These are phyloP conservation scores for Alternaria viburni DNA, from an alignment of 2,329 filamentous ascomycete species.

Conservation along the genomic window DNA sequence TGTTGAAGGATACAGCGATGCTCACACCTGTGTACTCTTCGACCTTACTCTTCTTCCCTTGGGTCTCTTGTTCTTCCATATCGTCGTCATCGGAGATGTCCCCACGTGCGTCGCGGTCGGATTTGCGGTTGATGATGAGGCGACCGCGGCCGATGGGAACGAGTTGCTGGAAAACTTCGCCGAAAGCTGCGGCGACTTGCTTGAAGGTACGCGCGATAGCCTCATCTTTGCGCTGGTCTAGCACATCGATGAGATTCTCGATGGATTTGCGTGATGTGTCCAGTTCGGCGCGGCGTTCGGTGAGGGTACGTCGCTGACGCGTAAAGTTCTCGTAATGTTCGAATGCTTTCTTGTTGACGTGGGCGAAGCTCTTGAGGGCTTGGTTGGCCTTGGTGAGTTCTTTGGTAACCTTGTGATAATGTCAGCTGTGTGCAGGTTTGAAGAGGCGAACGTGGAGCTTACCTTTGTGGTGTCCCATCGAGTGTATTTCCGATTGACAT, in stretches of 20 bases:
- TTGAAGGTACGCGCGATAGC: slow-evolving; percentile 98
- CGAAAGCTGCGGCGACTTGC: slow-evolving; percentile 93
- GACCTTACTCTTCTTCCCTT: slow-evolving; percentile 56
- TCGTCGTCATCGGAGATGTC: slow-evolving; percentile 60
- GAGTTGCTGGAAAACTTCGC: slow-evolving; percentile 90
- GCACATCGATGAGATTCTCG: slow-evolving; percentile 86
- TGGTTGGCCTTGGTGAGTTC: slow-evolving; percentile 89
- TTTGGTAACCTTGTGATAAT: slow-evolving; percentile 47
- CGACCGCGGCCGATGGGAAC: slow-evolving; percentile 92
- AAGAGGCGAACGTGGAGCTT: slow-evolving; percentile 11
- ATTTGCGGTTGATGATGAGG: slow-evolving; percentile 89
- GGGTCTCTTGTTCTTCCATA: slow-evolving; percentile 50
- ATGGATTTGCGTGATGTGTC: slow-evolving; percentile 87
- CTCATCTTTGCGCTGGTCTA: slow-evolving; percentile 96
- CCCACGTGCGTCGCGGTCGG: slow-evolving; percentile 72
- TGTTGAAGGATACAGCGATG: slow-evolving; percentile 98
- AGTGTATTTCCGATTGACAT: slow-evolving; percentile 90
- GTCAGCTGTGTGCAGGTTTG: slow-evolving; percentile 11
- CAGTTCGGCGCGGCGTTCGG: slow-evolving; percentile 83
- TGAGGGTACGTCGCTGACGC: slow-evolving; percentile 84
- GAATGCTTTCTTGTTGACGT: slow-evolving; percentile 99
- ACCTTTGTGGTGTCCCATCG: slow-evolving; percentile 80
- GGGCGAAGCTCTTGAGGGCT: slow-evolving; percentile 91
- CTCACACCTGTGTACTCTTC: slow-evolving; percentile 97
- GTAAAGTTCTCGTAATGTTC: slow-evolving; percentile 99